Evolutionary conservation across 1,139 yeast genomes (phyloP).

Genomic region (Kodamaea sp.): DNA sequence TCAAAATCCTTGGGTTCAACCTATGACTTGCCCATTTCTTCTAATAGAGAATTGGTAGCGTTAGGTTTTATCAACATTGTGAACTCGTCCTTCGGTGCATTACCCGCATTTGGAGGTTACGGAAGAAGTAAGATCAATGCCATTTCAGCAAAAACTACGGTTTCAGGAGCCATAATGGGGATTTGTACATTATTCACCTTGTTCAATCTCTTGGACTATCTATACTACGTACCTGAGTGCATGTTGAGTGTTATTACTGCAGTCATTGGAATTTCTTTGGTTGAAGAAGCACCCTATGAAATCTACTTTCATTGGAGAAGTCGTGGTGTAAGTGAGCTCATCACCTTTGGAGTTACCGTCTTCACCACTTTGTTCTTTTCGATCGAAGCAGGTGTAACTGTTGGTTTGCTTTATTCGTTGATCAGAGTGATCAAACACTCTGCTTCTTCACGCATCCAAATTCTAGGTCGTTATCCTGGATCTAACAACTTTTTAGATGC

Average conservation of each 20-base stretch:
- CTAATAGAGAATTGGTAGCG: constrained; percentile 78
- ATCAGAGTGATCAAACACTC: constrained; percentile 83
- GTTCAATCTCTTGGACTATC: constrained; percentile 57
- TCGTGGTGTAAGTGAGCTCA: constrained; percentile 73
- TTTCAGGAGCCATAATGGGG: constrained; percentile 84
- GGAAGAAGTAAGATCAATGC: constrained; percentile 92
- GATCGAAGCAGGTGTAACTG: constrained; percentile 84
- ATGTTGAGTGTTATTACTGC: constrained; percentile 81
- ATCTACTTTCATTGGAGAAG: constrained; percentile 71
- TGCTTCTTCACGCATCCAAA: constrained; percentile 85
- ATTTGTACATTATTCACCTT: constrained; percentile 67
- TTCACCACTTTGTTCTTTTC: constrained; percentile 76
- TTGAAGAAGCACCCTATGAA: constrained; percentile 89
- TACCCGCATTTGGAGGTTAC: constrained; percentile 96
- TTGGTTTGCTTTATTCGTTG: constrained; percentile 80
- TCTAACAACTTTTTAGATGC: constrained; percentile 78
- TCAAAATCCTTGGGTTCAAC: constrained; percentile 74
- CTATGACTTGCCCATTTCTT: constrained; percentile 66
- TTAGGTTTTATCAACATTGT: constrained; percentile 74
- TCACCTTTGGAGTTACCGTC: constrained; percentile 73
- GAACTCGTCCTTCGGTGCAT: constrained; percentile 70
- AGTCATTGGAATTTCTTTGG: constrained; percentile 71
- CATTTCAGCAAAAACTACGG: constrained; percentile 79
- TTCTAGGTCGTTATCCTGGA: constrained; percentile 79
- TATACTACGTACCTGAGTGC: constrained; percentile 79